Conservation (phyloP, 2,329 filamentous ascomycete species). For the Emydomyces testavorans region DNA sequence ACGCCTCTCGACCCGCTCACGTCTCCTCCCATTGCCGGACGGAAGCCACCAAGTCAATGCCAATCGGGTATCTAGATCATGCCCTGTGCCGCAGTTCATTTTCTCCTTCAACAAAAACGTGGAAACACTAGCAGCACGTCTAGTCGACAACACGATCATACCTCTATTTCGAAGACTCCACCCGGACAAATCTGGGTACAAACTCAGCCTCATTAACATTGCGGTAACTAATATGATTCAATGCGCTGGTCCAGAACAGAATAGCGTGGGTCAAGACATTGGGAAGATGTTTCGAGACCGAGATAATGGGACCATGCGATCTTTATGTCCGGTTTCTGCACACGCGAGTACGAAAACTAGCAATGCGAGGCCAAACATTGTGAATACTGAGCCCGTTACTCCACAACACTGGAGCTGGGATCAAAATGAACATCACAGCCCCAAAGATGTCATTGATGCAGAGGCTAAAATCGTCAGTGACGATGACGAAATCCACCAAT, state of each 20-base stretch:
- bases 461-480: not conserved
- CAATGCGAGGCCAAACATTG: not conserved
- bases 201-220: slow-evolving; percentile 72
- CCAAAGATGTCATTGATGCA: too few relatives aligned
- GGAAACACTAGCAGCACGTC: slow-evolving; percentile 51
- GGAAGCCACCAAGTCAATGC: slow-evolving; percentile 27
- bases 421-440: not conserved
- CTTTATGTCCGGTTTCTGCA: not conserved
- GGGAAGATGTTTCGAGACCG: slow-evolving; percentile 69
- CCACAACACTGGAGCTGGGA: not conserved
- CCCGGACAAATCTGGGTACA: slow-evolving; percentile 58
- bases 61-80: slow-evolving; percentile 64
- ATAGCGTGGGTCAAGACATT: slow-evolving; percentile 62
- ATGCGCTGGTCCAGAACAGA: slow-evolving; percentile 41
- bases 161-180: slow-evolving; percentile 66
- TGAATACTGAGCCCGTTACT: not conserved
- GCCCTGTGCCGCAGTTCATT: slow-evolving; percentile 59
- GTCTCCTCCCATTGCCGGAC: slow-evolving; percentile 28
- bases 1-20: slow-evolving; percentile 64
- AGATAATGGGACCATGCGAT: slow-evolving; percentile 37
- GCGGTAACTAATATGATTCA: slow-evolving; percentile 75
- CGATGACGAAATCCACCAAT: slow-evolving; percentile 13
- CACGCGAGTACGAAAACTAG: not conserved
- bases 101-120: slow-evolving; percentile 52
- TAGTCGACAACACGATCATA: slow-evolving; percentile 58